Evolutionary conservation across 1,284 basidiomycete species (phyloP).

Genomic region (Xerocomus minutiporus): DNA sequence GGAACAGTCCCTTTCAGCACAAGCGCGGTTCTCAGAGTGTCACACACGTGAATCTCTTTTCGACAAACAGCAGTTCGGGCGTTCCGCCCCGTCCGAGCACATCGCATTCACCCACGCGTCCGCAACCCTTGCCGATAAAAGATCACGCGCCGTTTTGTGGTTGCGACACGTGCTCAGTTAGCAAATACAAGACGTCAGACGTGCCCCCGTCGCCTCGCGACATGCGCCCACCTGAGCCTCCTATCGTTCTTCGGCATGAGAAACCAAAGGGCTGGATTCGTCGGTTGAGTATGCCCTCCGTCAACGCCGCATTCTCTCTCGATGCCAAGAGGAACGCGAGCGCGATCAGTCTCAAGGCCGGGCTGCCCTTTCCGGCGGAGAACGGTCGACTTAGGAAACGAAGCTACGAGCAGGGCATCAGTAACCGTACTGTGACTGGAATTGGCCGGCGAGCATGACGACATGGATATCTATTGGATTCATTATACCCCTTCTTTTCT

Average conservation of each 20-base stretch:
- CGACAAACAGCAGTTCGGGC: slow-evolving; percentile 20
- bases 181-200: slow-evolving; percentile 41
- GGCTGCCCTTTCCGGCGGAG: slow-evolving; percentile 31
- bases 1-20: slow-evolving; percentile 24
- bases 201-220: slow-evolving; percentile 34
- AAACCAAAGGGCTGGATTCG: slow-evolving; percentile 72
- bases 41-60: slow-evolving; percentile 42
- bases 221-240: slow-evolving; percentile 41
- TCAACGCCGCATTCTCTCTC: slow-evolving; percentile 50
- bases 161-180: slow-evolving; percentile 54
- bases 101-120: slow-evolving; percentile 25
- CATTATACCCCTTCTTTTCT: slow-evolving; percentile 2
- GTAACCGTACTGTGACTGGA: slow-evolving; percentile 39
- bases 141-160: slow-evolving; percentile 57
- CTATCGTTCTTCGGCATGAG: slow-evolving; percentile 43
- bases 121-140: slow-evolving; percentile 24
- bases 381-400: slow-evolving; percentile 40
- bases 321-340: slow-evolving; percentile 47
- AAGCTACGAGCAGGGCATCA: slow-evolving; percentile 44
- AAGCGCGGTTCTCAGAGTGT: slow-evolving; percentile 42
- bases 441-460: slow-evolving; percentile 28
- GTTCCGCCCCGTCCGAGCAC: slow-evolving; percentile 17
- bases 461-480: slow-evolving; percentile 7
- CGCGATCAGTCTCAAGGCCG: slow-evolving; percentile 33
- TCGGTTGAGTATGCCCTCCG: slow-evolving; percentile 69